These are phyloP conservation scores for Mortierella sp. DNA, from an alignment of 371 early-diverging fungal species.

Conservation along the genomic window DNA sequence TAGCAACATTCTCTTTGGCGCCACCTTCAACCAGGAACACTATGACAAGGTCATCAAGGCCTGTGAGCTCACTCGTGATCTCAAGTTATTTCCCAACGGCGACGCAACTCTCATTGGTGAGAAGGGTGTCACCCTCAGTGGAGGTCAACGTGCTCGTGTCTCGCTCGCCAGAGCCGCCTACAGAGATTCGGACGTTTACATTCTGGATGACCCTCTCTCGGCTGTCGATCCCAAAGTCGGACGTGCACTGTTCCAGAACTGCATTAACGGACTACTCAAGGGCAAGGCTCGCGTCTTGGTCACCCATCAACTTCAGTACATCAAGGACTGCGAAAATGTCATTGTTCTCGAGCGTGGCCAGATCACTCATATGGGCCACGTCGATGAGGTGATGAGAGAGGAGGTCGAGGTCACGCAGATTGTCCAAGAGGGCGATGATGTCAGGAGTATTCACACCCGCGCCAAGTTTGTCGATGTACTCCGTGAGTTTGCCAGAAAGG, in stretches of 20 bases:
- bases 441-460: conserved; percentile 16
- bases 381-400: conserved; percentile 33
- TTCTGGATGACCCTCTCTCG: conserved; percentile 84
- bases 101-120: conserved; percentile 93
- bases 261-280: conserved; percentile 45
- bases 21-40: conserved; percentile 68
- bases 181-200: conserved; percentile 66
- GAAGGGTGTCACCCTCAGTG: conserved; percentile 88
- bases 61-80: conserved; percentile 67
- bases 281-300: conserved; percentile 60
- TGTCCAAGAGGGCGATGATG: neutral
- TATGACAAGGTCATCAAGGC: conserved; percentile 77
- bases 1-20: conserved; percentile 86
- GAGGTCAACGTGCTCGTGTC: conserved; percentile 87
- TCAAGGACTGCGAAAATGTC: conserved; percentile 61
- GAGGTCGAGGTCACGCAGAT: conserved; percentile 7
- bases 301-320: conserved; percentile 62
- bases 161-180: conserved; percentile 61
- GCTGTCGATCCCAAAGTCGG: conserved; percentile 80
- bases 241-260: conserved; percentile 60
- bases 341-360: conserved; percentile 53
- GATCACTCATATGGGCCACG: conserved; percentile 25
- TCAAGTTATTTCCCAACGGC: conserved; percentile 64
- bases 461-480: conserved; percentile 35
- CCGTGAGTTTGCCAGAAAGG: conserved; percentile 25